A percentile compares a stretch with the other conserved stretches of the same genome.
These are phyloP conservation scores for Leptodermis oblonga DNA, from an alignment of 257 asterid species.

Conservation along the genomic window DNA sequence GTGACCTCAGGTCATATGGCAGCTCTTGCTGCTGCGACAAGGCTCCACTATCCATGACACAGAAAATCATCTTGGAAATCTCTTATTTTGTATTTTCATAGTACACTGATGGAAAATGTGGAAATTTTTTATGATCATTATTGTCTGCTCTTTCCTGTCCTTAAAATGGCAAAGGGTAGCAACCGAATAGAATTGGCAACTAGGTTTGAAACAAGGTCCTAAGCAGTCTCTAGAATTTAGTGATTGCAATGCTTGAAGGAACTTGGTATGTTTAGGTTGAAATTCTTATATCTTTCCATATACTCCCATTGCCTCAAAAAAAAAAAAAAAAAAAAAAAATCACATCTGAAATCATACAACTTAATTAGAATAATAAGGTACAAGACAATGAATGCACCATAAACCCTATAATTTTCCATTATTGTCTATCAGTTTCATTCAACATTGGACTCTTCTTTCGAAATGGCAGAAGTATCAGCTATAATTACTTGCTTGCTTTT, in stretches of 20 bases:
- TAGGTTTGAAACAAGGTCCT: neutral
- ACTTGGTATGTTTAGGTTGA: neutral
- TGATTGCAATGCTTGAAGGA: neutral
- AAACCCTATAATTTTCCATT: neutral
- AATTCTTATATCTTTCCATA: neutral
- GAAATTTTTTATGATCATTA: neutral
- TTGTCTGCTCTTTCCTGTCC: neutral
- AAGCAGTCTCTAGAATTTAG: neutral
- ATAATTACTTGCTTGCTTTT: neutral
- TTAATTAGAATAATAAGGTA: neutral
- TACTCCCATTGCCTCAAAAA: neutral
- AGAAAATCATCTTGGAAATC: neutral
- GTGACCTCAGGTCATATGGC: too few species aligned
- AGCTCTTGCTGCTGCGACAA: too few species aligned
- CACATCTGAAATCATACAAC: neutral
- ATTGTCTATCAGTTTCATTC: neutral
- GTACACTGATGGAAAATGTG: neutral
- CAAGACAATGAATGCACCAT: neutral
- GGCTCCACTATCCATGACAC: too few species aligned
- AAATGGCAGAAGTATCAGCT: too few species aligned
- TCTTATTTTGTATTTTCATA: neutral
- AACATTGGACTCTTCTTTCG: too few species aligned
- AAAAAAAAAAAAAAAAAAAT: too few species aligned
- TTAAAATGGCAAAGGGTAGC: neutral
- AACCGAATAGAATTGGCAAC: too few species aligned